phyloP scores from a whole-genome alignment of 176 grass and related monocot species.

The Saccharum spontaneum region DNA sequence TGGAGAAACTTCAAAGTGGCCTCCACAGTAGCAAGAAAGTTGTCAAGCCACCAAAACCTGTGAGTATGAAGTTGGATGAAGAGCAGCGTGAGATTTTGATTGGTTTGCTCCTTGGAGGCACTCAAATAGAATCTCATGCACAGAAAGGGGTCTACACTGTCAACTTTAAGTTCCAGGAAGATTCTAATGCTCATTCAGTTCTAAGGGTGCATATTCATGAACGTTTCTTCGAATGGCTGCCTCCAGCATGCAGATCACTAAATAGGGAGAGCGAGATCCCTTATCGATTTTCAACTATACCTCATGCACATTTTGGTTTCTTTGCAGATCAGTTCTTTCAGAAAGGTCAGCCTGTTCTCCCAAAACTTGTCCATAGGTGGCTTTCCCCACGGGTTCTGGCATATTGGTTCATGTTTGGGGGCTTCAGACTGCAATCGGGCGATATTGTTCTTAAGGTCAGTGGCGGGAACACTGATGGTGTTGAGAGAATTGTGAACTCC shows the following conservation, averaged over 20 bases:
- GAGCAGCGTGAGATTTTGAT: slow-evolving; percentile 97
- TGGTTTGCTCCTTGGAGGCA: slow-evolving; percentile 83
- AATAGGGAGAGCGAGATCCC: slow-evolving; percentile 62
- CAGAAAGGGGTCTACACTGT: slow-evolving; percentile 55
- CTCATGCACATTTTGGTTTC: slow-evolving; percentile 82
- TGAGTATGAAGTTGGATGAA: slow-evolving; percentile 74
- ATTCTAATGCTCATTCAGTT: slow-evolving; percentile 62
- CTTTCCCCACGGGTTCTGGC: slow-evolving; percentile 80
- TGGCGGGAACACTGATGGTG: slow-evolving; percentile 54
- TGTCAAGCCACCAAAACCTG: slow-evolving; percentile 54
- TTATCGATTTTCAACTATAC: slow-evolving; percentile 65
- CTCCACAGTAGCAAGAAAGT: slow-evolving; percentile 63
- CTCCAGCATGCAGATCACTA: slow-evolving; percentile 56
- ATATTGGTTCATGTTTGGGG: slow-evolving; percentile 98
- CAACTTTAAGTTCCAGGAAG: slow-evolving; percentile 69
- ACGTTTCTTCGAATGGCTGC: slow-evolving; percentile 84
- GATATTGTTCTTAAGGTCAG: slow-evolving; percentile 85
- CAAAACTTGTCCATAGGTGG: slow-evolving; percentile 92
- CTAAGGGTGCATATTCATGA: slow-evolving; percentile 85
- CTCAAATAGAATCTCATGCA: slow-evolving; percentile 64
- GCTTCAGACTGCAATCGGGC: slow-evolving; percentile 69
- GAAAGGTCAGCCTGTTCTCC: slow-evolving; percentile 58
- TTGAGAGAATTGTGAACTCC: slow-evolving; percentile 71
- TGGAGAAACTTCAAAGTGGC: slow-evolving; percentile 77
- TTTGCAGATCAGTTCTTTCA: slow-evolving; percentile 81